These are phyloP conservation scores for Penicillium simplicissimum DNA, from an alignment of 495 filamentous ascomycete genomes.

Conservation along the genomic window DNA sequence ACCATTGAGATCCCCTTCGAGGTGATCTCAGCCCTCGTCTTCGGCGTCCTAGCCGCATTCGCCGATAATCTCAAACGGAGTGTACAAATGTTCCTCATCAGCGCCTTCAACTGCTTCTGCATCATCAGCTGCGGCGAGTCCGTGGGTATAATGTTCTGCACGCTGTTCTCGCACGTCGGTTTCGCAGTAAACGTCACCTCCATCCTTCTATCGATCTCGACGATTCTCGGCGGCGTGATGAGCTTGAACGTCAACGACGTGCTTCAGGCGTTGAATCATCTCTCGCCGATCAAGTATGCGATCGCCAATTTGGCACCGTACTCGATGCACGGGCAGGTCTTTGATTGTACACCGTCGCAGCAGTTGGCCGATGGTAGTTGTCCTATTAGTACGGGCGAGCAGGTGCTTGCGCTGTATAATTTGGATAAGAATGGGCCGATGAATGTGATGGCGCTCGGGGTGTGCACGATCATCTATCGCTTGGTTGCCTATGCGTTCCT, in stretches of 20 bases:
- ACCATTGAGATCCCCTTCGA: slow-evolving; percentile 69
- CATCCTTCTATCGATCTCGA: slow-evolving; percentile 62
- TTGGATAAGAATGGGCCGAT: slow-evolving; percentile 55
- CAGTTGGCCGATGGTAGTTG: slow-evolving; percentile 57
- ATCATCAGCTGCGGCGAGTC: slow-evolving; percentile 73
- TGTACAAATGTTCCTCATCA: slow-evolving; percentile 61
- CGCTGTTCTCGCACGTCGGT: slow-evolving; percentile 69
- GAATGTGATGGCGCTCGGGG: slow-evolving; percentile 60
- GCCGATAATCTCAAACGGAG: slow-evolving; percentile 64
- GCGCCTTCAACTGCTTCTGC: slow-evolving; percentile 67
- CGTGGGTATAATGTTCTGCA: slow-evolving; percentile 79
- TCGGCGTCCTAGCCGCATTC: slow-evolving; percentile 57
- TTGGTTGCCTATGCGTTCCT: slow-evolving; percentile 62
- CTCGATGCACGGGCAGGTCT: slow-evolving; percentile 53
- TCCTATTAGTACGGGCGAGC: slow-evolving; percentile 58
- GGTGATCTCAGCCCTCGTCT: slow-evolving; percentile 61
- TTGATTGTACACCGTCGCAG: slow-evolving; percentile 59
- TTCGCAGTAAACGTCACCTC: slow-evolving; percentile 71
- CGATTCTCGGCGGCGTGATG: slow-evolving; percentile 68
- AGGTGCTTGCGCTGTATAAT: slow-evolving; percentile 65
- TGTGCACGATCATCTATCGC: slow-evolving; percentile 63
- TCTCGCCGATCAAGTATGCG: slow-evolving; percentile 68
- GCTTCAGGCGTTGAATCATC: slow-evolving; percentile 66
- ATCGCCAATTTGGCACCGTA: slow-evolving; percentile 64
- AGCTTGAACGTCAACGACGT: slow-evolving; percentile 64